phyloP scores from a whole-genome alignment of 2,329 filamentous ascomycete species.

The Aspergillus caelatus region DNA sequence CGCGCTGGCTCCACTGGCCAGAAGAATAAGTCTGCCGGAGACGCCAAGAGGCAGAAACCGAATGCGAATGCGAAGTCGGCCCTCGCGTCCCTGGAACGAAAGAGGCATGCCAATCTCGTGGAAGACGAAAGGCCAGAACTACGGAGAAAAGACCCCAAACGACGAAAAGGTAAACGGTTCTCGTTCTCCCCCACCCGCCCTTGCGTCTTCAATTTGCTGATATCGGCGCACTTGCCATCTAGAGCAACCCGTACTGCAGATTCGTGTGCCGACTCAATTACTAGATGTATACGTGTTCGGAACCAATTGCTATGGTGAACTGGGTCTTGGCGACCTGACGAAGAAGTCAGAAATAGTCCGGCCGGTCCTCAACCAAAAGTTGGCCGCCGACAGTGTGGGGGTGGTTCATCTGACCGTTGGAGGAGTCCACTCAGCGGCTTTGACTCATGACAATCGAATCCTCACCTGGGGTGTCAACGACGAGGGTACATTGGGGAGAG shows the following conservation, averaged over 20 bases:
- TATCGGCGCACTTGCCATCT: too few relatives aligned
- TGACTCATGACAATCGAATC: conserved; percentile 78
- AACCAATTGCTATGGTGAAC: conserved; percentile 73
- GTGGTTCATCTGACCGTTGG: conserved; percentile 61
- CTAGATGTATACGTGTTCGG: conserved; percentile 80
- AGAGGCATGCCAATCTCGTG: too few relatives aligned
- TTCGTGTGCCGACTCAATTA: conserved; percentile 57
- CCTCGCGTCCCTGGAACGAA: too few relatives aligned
- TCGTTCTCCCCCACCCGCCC: too few relatives aligned
- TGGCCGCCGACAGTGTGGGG: conserved; percentile 57
- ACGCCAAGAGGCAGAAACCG: too few relatives aligned
- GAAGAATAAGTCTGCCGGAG: too few relatives aligned
- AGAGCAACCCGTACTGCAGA: background rate
- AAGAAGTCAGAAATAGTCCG: conserved; percentile 68
- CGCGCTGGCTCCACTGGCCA: too few relatives aligned
- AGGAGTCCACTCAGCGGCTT: conserved; percentile 75
- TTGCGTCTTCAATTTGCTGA: too few relatives aligned
- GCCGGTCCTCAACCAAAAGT: conserved; percentile 67
- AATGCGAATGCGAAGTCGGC: too few relatives aligned
- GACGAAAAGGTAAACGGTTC: too few relatives aligned
- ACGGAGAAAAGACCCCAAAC: too few relatives aligned
- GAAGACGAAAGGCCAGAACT: too few relatives aligned
- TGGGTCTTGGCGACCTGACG: conserved; percentile 72
- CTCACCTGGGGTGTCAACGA: conserved; percentile 90
- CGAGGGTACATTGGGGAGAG: conserved; percentile 73